Conservation (phyloP, 805 yeast genomes). For the Kuraishia capsulata region DNA sequence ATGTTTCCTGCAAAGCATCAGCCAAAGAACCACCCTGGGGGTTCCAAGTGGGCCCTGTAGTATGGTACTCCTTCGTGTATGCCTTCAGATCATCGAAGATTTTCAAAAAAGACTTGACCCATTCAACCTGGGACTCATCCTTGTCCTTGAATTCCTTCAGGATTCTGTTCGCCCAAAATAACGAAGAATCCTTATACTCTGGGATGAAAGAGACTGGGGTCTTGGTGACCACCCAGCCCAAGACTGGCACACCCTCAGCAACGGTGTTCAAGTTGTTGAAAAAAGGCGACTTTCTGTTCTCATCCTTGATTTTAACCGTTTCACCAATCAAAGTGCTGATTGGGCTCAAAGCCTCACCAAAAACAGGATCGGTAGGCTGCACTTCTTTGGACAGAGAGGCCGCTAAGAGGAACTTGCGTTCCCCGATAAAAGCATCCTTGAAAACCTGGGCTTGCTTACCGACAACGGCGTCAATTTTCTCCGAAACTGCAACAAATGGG, state of each 20-base stretch:
- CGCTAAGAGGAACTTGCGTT: conserved; percentile 48
- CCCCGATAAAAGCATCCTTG: conserved; percentile 46
- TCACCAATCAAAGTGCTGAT: conserved; percentile 50
- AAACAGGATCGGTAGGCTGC: conserved; percentile 41
- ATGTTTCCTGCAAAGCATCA: conserved; percentile 29
- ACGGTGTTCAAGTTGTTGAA: conserved; percentile 72
- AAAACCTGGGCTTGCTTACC: conserved; percentile 43
- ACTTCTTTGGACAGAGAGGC: conserved; percentile 62
- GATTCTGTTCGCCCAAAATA: conserved; percentile 89
- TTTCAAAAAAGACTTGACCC: conserved; percentile 64
- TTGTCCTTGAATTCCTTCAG: conserved; percentile 74
- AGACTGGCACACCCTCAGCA: conserved; percentile 81
- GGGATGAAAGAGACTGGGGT: conserved; percentile 71
- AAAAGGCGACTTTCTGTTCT: conserved; percentile 56
- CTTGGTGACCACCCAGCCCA: conserved; percentile 81
- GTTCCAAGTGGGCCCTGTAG: conserved; percentile 83
- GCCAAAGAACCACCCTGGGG: conserved; percentile 48
- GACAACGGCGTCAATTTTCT: conserved; percentile 45
- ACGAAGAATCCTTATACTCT: conserved; percentile 85
- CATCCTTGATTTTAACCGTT: conserved; percentile 62
- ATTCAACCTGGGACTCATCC: conserved; percentile 60
- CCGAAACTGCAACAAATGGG: conserved; percentile 51
- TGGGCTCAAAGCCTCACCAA: conserved; percentile 54
- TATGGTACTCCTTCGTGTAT: conserved; percentile 69
- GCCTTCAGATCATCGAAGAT: conserved; percentile 62